Evolutionary conservation across 345 rosid species (phyloP), one percentile per base, ranked within the genome.

Genomic region (Moricandia arvensis): DNA sequence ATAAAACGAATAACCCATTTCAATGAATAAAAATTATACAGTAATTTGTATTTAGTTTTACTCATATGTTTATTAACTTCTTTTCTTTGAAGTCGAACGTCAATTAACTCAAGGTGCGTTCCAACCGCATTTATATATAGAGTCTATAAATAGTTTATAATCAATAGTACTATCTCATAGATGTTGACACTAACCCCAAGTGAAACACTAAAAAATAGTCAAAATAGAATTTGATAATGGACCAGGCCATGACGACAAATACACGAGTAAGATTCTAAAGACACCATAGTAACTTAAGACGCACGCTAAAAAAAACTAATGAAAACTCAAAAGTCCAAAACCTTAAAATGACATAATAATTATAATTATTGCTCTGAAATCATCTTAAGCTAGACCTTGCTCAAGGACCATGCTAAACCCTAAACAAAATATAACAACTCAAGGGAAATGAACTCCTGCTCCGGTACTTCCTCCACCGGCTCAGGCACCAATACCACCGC

Each of bases 401-500:
- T n/a, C n/a, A n/a, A n/a, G n/a, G n/a, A n/a, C n/a, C 74, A 8
- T 29, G 41, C 64, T 62, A 71, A 26, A 66, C 55, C 63, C 59
- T 34, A 66, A 47, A 21, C 17, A 26, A 65, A 62, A 57, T 21
- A 33, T 37, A 68, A 31, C 68, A 65, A 57, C 47, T 75, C 73
- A 79, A 69, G 82, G 82, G 27, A 75, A 68, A 69, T 75, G 82
- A 80, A 75, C 24, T 35, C 73, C 78, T 60, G 24, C 24, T 21
- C 80, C 80, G 58, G 51, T 11, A 35, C 72, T 69, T 49, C 75
- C 79, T 61, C 75, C 57, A 34, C 76, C 63, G 2, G 29, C 17
- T 8, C 67, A 80, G 9, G 80, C 79, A 30, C 90, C 92, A 31
- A 61, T 67, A 31, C 71, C 67, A 0, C 66, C 33, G 1, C 83